These are phyloP conservation scores for Tricholoma sp. DNA, from an alignment of 768 basidiomycete species.

Conservation along the genomic window DNA sequence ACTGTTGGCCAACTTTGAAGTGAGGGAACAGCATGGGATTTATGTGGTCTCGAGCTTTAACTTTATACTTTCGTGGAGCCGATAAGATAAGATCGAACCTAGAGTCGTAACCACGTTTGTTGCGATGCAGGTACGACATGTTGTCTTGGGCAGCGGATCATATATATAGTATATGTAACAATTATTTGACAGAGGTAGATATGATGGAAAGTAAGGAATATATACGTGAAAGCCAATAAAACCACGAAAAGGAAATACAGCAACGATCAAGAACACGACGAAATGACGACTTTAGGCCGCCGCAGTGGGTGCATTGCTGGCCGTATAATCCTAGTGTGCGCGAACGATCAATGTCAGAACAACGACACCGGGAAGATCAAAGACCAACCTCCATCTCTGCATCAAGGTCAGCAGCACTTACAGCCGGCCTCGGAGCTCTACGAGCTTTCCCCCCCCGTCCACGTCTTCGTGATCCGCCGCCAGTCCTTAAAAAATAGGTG, in stretches of 20 bases:
- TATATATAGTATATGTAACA: not conserved
- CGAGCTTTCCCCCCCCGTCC: constrained; percentile 35
- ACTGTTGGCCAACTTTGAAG: not conserved
- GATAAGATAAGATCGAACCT: not conserved
- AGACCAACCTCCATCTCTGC: constrained; percentile 91
- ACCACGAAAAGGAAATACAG: constrained; percentile 6
- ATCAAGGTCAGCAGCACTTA: constrained; percentile 89
- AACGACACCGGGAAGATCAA: not conserved
- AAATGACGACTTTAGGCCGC: constrained; percentile 21
- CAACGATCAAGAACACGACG: constrained; percentile 1
- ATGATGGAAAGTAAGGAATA: not conserved
- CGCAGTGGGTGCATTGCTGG: constrained; percentile 47
- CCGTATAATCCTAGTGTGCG: constrained; percentile 61
- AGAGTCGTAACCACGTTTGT: too few species aligned
- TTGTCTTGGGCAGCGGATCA: not conserved
- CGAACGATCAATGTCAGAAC: not conserved
- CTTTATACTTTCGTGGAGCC: too few species aligned
- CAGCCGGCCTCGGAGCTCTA: constrained; percentile 60
- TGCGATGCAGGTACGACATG: too few species aligned
- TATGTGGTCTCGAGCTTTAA: too few species aligned
- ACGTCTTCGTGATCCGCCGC: constrained; percentile 37
- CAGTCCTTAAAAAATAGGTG: constrained; percentile 22
- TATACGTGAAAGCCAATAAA: constrained; percentile 1
- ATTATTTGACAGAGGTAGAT: not conserved
- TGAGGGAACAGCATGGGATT: too few species aligned